Percentiles rank a stretch among this genome's conserved stretches.
phyloP scores from a whole-genome alignment of 176 grass and related monocot genomes.

The Oryza meridionalis region DNA sequence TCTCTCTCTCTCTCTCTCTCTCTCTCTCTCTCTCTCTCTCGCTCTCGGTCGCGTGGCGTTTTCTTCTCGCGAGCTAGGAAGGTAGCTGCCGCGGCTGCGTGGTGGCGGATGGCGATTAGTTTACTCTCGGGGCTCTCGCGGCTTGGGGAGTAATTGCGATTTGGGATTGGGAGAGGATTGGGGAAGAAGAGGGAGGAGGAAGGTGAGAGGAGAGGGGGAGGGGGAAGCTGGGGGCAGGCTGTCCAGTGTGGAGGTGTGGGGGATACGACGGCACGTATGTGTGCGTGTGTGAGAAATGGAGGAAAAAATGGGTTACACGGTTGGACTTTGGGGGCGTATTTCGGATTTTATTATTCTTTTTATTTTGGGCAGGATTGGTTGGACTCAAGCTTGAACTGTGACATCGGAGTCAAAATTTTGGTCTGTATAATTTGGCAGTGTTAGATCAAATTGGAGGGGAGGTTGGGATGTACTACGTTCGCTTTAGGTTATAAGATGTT shows the following conservation, averaged over 20 bases:
- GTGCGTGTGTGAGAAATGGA: neutral
- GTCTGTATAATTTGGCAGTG: neutral
- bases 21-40: too few species aligned
- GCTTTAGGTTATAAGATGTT: too few species aligned
- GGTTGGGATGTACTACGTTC: too few species aligned
- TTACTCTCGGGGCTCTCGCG: constrained; percentile 8
- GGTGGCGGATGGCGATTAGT: constrained; percentile 32
- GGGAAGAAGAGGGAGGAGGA: constrained; percentile 10
- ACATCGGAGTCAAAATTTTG: neutral
- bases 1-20: neutral
- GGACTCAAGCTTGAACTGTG: neutral
- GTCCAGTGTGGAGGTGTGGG: too few species aligned
- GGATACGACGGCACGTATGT: too few species aligned
- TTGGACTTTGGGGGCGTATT: constrained; percentile 8
- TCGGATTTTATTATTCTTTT: too few species aligned
- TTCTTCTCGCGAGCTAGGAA: constrained; percentile 1
- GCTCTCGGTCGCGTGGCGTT: neutral
- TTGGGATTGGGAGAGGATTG: neutral
- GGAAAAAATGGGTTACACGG: neutral
- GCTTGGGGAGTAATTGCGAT: constrained; percentile 27
- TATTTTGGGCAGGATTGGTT: neutral
- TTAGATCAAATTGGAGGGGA: neutral
- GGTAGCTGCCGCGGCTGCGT: too few species aligned
- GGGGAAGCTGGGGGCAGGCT: too few species aligned
- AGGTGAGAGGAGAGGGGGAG: neutral